Conservation (phyloP, 495 filamentous ascomycete species). For the Aspergillus asperescens region DNA sequence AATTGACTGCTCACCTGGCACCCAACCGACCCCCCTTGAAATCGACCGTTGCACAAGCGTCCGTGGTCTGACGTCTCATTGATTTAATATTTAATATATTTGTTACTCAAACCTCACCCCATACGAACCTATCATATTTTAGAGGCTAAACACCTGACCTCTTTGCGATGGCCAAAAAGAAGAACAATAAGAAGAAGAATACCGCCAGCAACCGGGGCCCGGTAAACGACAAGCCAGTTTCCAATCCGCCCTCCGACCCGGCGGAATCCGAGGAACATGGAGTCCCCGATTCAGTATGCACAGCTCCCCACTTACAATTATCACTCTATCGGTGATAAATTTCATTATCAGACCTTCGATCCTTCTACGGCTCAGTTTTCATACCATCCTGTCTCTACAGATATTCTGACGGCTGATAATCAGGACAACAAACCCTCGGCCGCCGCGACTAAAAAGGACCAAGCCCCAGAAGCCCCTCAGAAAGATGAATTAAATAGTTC, state of each 20-base stretch:
- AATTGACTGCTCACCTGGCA: constrained; percentile 10
- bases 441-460: constrained; percentile 23
- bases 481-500: constrained; percentile 22
- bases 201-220: constrained; percentile 24
- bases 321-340: constrained; percentile 27
- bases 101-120: constrained; percentile 23
- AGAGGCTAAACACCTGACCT: constrained; percentile 25
- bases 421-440: constrained; percentile 35
- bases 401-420: constrained; percentile 38
- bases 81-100: constrained; percentile 28
- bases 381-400: constrained; percentile 33
- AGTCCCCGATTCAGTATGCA: constrained; percentile 39
- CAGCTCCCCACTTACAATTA: constrained; percentile 37
- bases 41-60: constrained; percentile 26
- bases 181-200: constrained; percentile 36
- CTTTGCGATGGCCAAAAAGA: constrained; percentile 35
- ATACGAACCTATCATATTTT: constrained; percentile 22
- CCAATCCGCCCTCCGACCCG: constrained; percentile 24
- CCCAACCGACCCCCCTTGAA: constrained; percentile 17
- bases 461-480: constrained; percentile 20
- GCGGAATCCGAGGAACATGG: constrained; percentile 34
- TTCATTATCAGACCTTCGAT: constrained; percentile 40
- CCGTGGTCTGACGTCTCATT: constrained; percentile 29
- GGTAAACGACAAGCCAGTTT: constrained; percentile 23
- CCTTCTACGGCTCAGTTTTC: constrained; percentile 30